These are phyloP conservation scores for Magnolia changhungtana DNA, from an alignment of 164 flowering plant genomes.

Conservation along the genomic window DNA sequence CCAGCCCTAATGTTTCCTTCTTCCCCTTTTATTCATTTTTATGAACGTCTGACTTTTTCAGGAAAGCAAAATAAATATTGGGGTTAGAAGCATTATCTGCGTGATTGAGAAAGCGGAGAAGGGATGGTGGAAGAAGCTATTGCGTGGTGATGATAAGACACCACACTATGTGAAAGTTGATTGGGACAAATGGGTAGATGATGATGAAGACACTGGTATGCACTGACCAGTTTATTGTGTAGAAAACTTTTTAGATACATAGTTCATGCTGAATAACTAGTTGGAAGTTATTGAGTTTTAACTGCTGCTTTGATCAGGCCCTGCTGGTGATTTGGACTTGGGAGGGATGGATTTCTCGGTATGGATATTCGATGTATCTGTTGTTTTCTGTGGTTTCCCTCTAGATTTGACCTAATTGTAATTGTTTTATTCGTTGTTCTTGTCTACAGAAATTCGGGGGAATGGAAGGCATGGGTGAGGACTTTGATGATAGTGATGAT, in stretches of 20 bases:
- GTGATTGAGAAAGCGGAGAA: constrained; percentile 79
- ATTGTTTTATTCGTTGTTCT: not conserved
- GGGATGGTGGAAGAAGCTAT: constrained; percentile 85
- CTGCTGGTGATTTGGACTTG: constrained; percentile 54
- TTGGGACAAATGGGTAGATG: constrained; percentile 99
- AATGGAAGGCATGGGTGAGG: constrained; percentile 32
- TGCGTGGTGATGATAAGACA: constrained; percentile 58
- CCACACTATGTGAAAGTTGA: constrained; percentile 85
- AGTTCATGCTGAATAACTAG: not conserved
- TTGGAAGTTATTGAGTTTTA: not conserved
- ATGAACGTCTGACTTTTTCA: constrained; percentile 14
- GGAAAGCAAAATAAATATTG: constrained; percentile 81
- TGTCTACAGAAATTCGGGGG: constrained; percentile 53
- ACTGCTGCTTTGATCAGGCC: constrained; percentile 27
- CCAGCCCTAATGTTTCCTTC: not conserved
- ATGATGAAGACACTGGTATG: constrained; percentile 67
- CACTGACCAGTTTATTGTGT: not conserved
- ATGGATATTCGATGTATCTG: constrained; percentile 13
- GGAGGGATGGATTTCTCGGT: constrained; percentile 97
- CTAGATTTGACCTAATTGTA: constrained; percentile 6
- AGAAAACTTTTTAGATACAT: not conserved
- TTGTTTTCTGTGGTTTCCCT: not conserved
- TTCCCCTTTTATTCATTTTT: not conserved
- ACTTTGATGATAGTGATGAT: constrained; percentile 12
- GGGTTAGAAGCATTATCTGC: constrained; percentile 67